Conservation (phyloP, 2,329 filamentous ascomycete species). For the Colletotrichum eremochloae region DNA sequence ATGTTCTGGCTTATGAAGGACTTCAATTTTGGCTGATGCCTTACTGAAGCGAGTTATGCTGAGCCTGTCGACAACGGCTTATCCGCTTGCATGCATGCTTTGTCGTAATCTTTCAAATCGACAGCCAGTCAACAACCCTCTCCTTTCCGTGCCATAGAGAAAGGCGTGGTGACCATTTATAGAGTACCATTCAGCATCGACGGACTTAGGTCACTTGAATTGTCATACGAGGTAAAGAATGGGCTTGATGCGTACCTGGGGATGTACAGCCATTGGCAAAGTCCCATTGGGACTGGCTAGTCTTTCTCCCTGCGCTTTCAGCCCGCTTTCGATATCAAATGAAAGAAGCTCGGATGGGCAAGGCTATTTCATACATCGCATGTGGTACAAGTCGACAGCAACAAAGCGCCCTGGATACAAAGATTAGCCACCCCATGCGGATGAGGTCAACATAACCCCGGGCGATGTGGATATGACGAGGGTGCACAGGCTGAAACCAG, state of each 20-base stretch:
- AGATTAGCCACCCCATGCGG: neutral
- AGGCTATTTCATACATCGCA: too few relatives aligned
- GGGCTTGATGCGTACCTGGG: neutral
- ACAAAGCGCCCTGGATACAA: neutral
- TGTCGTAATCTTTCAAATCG: neutral
- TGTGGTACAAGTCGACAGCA: neutral
- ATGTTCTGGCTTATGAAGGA: neutral
- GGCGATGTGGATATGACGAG: neutral
- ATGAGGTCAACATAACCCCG: neutral
- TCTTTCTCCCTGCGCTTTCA: neutral
- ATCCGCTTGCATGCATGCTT: neutral
- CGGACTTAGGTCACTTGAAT: neutral
- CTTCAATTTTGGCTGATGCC: neutral
- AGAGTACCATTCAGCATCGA: neutral
- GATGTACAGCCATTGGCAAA: neutral
- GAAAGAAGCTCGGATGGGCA: neutral
- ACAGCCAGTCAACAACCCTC: too few relatives aligned
- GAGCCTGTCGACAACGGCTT: neutral
- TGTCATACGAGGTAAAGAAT: neutral
- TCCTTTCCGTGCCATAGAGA: too few relatives aligned
- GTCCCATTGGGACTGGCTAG: neutral
- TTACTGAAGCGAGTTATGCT: too few relatives aligned
- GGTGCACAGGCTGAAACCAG: slow-evolving; percentile 19
- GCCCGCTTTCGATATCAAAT: neutral
- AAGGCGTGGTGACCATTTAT: neutral